phyloP scores from a whole-genome alignment of 495 filamentous ascomycete genomes.

The Neurospora sp. region DNA sequence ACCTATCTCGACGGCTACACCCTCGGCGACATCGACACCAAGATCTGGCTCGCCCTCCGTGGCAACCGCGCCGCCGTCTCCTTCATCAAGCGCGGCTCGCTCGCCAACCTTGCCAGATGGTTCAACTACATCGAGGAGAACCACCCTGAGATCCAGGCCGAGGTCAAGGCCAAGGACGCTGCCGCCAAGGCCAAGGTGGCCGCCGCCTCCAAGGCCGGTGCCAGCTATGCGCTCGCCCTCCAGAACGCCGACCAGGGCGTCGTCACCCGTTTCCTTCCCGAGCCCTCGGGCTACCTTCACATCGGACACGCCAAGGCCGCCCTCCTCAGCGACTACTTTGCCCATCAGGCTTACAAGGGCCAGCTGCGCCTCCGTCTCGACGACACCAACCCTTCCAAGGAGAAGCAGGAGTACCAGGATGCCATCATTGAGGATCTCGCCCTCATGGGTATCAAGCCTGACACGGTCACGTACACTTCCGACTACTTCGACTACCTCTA shows the following conservation, averaged over 20 bases:
- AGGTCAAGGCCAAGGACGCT: slow-evolving; percentile 48
- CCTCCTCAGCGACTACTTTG: slow-evolving; percentile 88
- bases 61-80: slow-evolving; percentile 77
- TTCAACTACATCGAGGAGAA: slow-evolving; percentile 76
- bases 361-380: slow-evolving; percentile 78
- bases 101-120: slow-evolving; percentile 79
- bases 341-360: slow-evolving; percentile 78
- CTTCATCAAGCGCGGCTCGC: slow-evolving; percentile 65
- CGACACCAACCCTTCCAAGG: slow-evolving; percentile 88
- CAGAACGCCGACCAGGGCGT: slow-evolving; percentile 85
- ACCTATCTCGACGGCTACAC: slow-evolving; percentile 78
- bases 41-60: slow-evolving; percentile 75
- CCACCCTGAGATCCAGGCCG: slow-evolving; percentile 55
- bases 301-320: slow-evolving; percentile 93
- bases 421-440: slow-evolving; percentile 78
- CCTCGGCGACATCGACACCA: slow-evolving; percentile 67
- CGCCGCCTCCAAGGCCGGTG: slow-evolving; percentile 71
- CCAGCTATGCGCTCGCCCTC: slow-evolving; percentile 82
- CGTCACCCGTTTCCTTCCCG: slow-evolving; percentile 86
- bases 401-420: slow-evolving; percentile 87
- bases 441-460: slow-evolving; percentile 77
- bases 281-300: slow-evolving; percentile 92
- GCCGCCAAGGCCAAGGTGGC: slow-evolving; percentile 59
- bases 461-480: slow-evolving; percentile 67
- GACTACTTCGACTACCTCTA: slow-evolving; percentile 89